Evolutionary conservation across 345 rosid genomes (phyloP).

Genomic region (Theobroma cacao): DNA sequence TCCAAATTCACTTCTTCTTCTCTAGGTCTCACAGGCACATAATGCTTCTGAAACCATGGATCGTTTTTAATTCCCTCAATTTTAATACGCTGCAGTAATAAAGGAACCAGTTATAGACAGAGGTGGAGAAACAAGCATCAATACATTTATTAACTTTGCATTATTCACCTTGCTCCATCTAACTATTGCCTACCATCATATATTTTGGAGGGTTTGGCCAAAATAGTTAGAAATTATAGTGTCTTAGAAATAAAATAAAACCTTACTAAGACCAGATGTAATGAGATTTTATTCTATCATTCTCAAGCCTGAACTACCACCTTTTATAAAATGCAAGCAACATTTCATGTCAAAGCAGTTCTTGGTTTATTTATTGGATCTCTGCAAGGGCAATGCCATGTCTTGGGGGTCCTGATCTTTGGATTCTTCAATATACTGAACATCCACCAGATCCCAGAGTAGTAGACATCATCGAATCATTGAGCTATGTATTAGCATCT

Average conservation of each 20-base stretch:
- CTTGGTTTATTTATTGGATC: neutral
- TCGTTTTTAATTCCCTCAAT: conserved; percentile 59
- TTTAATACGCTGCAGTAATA: conserved; percentile 65
- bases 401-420: neutral
- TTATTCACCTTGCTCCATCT: neutral
- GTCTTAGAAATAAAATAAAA: neutral
- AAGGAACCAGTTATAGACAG: conserved; percentile 16
- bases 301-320: conserved; percentile 9
- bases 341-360: neutral
- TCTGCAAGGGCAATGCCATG: neutral
- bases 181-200: conserved; percentile 5
- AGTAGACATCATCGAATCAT: neutral
- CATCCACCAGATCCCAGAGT: neutral
- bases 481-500: neutral
- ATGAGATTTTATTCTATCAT: neutral
- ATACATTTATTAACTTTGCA: neutral
- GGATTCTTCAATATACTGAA: neutral
- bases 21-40: conserved; percentile 47
- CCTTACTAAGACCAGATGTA: neutral
- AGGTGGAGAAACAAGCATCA: conserved; percentile 11
- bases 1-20: conserved; percentile 72
- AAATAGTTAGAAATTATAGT: neutral
- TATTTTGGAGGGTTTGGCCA: neutral
- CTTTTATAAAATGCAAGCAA: neutral
- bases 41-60: conserved; percentile 67